phyloP scores from a whole-genome alignment of 208 protist genomes.

The Acanthamoeba divionensis region DNA sequence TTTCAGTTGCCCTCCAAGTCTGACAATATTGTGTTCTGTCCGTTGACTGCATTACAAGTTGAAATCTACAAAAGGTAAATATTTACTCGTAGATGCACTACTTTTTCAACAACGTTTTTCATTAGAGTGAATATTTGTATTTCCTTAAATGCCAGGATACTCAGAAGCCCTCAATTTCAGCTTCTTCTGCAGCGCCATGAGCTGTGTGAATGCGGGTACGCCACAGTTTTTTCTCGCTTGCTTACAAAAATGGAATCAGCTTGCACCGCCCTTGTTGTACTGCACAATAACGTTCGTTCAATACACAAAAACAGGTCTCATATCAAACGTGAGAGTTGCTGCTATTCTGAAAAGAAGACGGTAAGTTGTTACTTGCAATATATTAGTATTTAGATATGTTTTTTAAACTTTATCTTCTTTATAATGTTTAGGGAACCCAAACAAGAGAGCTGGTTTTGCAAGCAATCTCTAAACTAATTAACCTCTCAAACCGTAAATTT shows the following conservation, averaged over 20 bases:
- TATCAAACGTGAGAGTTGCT: background rate
- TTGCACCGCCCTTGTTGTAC: too few relatives aligned
- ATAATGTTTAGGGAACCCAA: background rate
- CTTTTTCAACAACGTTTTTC: background rate
- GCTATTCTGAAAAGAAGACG: background rate
- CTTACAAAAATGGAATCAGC: background rate
- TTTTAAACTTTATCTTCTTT: background rate
- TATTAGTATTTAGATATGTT: background rate
- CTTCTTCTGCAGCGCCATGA: background rate
- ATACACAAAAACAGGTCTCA: background rate
- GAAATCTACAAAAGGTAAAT: background rate
- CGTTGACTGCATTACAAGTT: slow-evolving; percentile 43
- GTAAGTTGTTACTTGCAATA: too few relatives aligned
- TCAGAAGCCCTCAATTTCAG: background rate
- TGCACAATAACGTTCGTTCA: too few relatives aligned
- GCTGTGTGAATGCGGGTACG: slow-evolving; percentile 14
- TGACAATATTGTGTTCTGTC: slow-evolving; percentile 59
- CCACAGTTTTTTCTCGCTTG: background rate
- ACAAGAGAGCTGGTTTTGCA: slow-evolving; percentile 2
- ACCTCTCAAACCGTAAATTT: slow-evolving; percentile 25
- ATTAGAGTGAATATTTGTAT: background rate
- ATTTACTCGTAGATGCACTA: background rate
- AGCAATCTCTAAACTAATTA: slow-evolving; percentile 20
- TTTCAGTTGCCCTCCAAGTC: slow-evolving; percentile 16
- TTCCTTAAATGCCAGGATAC: too few relatives aligned